Conservation (phyloP, 331 rosid genomes). For the Malus hybrid region DNA sequence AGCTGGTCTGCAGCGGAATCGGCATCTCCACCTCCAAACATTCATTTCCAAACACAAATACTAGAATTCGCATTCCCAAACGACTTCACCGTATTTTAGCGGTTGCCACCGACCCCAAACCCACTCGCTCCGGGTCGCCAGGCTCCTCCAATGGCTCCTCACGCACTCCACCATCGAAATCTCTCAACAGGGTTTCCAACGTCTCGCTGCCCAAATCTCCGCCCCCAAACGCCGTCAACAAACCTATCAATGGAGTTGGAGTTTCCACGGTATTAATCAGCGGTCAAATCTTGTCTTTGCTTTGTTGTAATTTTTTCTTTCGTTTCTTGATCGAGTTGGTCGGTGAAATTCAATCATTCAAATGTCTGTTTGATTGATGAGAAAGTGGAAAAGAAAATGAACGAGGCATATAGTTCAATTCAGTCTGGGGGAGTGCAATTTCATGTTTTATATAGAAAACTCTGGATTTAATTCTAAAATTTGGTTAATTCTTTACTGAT, state of each 20-base stretch:
- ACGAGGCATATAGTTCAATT: background rate
- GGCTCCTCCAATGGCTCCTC: conserved; percentile 13
- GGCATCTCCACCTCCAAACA: conserved; percentile 22
- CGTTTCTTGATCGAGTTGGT: background rate
- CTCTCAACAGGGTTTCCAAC: background rate
- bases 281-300: background rate
- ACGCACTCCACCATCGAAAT: conserved; percentile 8
- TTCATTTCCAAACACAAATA: background rate
- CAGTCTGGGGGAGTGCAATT: background rate
- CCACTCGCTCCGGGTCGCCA: conserved; percentile 13
- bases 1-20: conserved; percentile 54
- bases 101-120: conserved; percentile 61
- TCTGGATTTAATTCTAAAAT: background rate
- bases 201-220: conserved; percentile 10
- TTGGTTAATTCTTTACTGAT: background rate
- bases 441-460: background rate
- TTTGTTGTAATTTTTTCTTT: background rate
- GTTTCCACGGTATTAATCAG: conserved; percentile 41
- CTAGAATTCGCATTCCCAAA: conserved; percentile 26
- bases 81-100: conserved; percentile 44
- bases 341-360: background rate
- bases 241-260: conserved; percentile 17
- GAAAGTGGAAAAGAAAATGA: background rate
- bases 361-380: background rate
- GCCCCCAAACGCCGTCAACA: conserved; percentile 35